phyloP scores from a whole-genome alignment of 2,329 filamentous ascomycete species.

The Monosporascus sp. region DNA sequence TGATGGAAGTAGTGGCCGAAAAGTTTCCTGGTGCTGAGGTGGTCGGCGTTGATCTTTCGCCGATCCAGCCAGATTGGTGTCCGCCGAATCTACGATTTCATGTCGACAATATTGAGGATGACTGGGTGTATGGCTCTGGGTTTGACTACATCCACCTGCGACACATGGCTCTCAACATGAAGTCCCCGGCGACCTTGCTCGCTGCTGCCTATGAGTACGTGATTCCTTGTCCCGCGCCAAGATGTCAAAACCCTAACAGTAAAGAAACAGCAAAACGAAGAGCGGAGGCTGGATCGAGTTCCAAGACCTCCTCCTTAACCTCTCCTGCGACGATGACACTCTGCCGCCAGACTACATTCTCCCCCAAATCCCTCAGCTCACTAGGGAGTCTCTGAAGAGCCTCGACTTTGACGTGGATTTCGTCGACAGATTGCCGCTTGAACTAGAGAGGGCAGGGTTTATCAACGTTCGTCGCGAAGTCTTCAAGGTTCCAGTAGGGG shows the following conservation, averaged over 20 bases:
- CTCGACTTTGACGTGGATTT: constrained; percentile 5
- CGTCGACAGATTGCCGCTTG: background rate
- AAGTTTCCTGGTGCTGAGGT: constrained; percentile 39
- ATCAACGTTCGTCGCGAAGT: constrained; percentile 16
- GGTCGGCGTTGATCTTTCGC: constrained; percentile 40
- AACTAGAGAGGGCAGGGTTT: constrained; percentile 12
- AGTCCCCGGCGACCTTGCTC: constrained; percentile 45
- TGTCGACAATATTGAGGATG: constrained; percentile 46
- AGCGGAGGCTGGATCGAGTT: constrained; percentile 37
- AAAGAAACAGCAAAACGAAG: constrained; percentile 26
- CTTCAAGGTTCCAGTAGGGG: constrained; percentile 16
- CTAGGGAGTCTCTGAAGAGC: background rate
- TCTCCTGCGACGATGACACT: constrained; percentile 28
- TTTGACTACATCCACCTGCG: constrained; percentile 53
- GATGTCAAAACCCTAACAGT: constrained; percentile 15
- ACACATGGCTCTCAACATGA: constrained; percentile 44
- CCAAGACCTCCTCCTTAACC: constrained; percentile 28
- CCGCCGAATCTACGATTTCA: constrained; percentile 54
- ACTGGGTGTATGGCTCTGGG: constrained; percentile 36
- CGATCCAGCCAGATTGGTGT: constrained; percentile 40
- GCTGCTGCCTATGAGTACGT: constrained; percentile 30
- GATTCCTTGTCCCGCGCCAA: too few species aligned
- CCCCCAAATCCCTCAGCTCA: background rate
- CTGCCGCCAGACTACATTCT: constrained; percentile 1
- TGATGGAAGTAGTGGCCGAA: constrained; percentile 35